Conservation (phyloP, 179 eudicot species). For the Actinidia polygama region DNA sequence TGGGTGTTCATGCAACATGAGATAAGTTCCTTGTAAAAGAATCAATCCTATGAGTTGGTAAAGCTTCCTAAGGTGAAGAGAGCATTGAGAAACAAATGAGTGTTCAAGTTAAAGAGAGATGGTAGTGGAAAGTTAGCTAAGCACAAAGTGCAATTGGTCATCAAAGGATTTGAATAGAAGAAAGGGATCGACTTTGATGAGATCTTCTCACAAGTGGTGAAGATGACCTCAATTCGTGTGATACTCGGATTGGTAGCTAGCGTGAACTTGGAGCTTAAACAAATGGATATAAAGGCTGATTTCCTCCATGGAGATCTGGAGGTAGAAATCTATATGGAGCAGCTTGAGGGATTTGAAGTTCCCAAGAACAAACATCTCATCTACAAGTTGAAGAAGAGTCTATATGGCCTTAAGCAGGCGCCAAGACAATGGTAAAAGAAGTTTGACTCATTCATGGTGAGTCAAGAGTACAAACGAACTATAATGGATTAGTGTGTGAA, state of each 20-base stretch:
- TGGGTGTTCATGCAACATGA: background rate
- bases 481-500: too few species aligned
- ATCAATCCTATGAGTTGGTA: background rate
- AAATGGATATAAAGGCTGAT: background rate
- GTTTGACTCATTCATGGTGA: too few species aligned
- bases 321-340: background rate
- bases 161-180: background rate
- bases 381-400: background rate
- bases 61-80: background rate
- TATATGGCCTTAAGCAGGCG: background rate
- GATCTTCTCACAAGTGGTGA: background rate
- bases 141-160: background rate
- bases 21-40: background rate
- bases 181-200: background rate
- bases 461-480: background rate
- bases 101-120: background rate
- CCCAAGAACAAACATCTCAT: too few species aligned
- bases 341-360: background rate
- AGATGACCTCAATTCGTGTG: background rate
- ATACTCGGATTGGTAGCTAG: background rate
- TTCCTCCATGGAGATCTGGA: background rate
- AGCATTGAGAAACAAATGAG: background rate
- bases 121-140: background rate
- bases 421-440: too few species aligned
- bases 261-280: background rate